These are phyloP conservation scores for Rhynchosporium agropyri DNA, from an alignment of 2,329 filamentous ascomycete species.

Conservation along the genomic window DNA sequence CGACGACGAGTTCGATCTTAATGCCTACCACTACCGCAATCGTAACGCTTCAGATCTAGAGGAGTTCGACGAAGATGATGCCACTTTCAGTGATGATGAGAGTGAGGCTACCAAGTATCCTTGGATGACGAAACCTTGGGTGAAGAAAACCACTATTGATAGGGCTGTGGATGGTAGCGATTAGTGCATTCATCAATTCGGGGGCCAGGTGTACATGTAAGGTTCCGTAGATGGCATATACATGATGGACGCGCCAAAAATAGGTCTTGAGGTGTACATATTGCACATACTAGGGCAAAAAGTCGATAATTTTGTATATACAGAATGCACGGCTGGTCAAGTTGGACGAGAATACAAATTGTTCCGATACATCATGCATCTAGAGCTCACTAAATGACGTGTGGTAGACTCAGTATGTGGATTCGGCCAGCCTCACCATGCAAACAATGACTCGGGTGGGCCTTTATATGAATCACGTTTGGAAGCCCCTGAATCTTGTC, in stretches of 20 bases:
- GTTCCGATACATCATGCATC: too few relatives aligned
- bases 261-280: background rate
- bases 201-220: background rate
- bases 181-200: background rate
- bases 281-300: background rate
- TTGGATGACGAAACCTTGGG: conserved; percentile 31
- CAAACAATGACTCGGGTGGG: too few relatives aligned
- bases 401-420: too few relatives aligned
- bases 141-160: background rate
- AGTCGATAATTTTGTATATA: too few relatives aligned
- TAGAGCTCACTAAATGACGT: too few relatives aligned
- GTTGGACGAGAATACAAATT: too few relatives aligned
- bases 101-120: conserved; percentile 35
- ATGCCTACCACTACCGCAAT: conserved; percentile 58
- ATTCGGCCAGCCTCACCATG: too few relatives aligned
- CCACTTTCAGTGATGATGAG: conserved; percentile 37
- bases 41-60: conserved; percentile 40
- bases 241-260: background rate
- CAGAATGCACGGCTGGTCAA: too few relatives aligned
- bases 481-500: too few relatives aligned
- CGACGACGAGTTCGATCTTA: conserved; percentile 65
- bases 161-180: conserved; percentile 7
- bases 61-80: conserved; percentile 37
- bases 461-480: too few relatives aligned
- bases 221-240: conserved; percentile 1